Conservation (phyloP, 805 yeast species). For the Isabelozyma pseudorhagii region DNA sequence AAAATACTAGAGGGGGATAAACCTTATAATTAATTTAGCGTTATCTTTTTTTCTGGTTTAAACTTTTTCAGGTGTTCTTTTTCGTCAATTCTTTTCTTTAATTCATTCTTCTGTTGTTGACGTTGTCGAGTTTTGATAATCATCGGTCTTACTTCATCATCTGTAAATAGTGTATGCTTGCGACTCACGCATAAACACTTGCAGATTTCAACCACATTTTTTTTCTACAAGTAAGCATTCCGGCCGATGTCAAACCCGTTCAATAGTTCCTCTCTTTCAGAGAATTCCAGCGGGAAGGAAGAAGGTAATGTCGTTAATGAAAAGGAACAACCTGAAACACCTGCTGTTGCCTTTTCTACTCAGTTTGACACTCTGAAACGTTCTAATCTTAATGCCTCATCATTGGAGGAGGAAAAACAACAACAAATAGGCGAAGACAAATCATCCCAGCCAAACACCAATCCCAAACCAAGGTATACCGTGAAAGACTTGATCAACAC, state of each 20-base stretch:
- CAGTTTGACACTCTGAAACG: background rate
- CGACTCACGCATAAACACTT: too few relatives aligned
- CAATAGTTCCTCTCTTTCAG: background rate
- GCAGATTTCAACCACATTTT: too few relatives aligned
- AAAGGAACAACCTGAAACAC: background rate
- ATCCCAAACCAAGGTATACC: constrained; percentile 1
- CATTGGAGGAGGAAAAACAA: background rate
- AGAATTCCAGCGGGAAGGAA: background rate
- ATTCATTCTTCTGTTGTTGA: background rate
- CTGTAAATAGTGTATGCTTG: background rate
- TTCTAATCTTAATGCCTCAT: background rate
- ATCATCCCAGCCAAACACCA: background rate
- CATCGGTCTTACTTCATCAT: background rate
- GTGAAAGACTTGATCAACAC: constrained; percentile 12
- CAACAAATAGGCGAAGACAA: background rate
- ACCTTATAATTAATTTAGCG: background rate
- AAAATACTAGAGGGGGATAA: too few relatives aligned
- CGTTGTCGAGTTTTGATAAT: too few relatives aligned
- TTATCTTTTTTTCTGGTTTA: too few relatives aligned
- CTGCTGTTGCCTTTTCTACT: background rate
- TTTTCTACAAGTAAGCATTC: too few relatives aligned
- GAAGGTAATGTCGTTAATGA: background rate
- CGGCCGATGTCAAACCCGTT: background rate
- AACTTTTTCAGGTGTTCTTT: background rate
- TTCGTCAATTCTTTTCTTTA: background rate